Base-by-base conservation (phyloP, 1,284 basidiomycete species). In the Trichosporon sp. region DNA sequence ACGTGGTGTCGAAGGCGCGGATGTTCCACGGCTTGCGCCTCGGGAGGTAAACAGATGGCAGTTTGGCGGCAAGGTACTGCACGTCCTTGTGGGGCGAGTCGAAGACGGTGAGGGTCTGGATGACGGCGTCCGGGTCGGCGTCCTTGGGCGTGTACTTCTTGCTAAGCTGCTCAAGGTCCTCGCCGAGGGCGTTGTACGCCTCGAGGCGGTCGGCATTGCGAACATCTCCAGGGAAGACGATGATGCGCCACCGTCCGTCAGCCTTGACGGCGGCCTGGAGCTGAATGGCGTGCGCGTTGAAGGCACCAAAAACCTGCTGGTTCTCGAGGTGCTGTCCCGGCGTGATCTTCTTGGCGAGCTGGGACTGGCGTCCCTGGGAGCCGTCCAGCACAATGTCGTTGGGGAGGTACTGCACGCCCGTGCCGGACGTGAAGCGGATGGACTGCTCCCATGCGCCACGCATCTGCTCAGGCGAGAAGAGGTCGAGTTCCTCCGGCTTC, bases 161-260 rank as follows among this genome's bases (percentile, higher is more conserved):
- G 14, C 46, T 16, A 26, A 69, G 51, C 7, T 14, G 51, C 32
- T 48, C 64, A 61, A 90, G 72, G 66, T 86, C 84, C 38, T 84
- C 80, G 8, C 88, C 88, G 40, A 89, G 81, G 16, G 73, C 70
- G 11, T 84, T 75, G 5, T 90, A 76, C 68, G 84, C 84, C 37
- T 76, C 76, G 8, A 83, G 79, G 68, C 88, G 87, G 4, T 74
- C 68, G 3, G 81, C 54, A 21, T 87, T 76, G 6, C 82, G 83
- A 6, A 87, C 80, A 71, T 89, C 84, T 7, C 92, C 91, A 0
- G 87, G 84, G 80, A 92, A 92, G 12, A 92, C 83, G 63, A 93
- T 83, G 38, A 92, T 69, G 76, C 91, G 90, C 86, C 91, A 92
- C n/a, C 90, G 88, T 8, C 86, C 86, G 75, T 92, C 89, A 11